Base-by-base conservation (phyloP, 2,329 filamentous ascomycete species). In the Neofusicoccum cordaticola region DNA sequence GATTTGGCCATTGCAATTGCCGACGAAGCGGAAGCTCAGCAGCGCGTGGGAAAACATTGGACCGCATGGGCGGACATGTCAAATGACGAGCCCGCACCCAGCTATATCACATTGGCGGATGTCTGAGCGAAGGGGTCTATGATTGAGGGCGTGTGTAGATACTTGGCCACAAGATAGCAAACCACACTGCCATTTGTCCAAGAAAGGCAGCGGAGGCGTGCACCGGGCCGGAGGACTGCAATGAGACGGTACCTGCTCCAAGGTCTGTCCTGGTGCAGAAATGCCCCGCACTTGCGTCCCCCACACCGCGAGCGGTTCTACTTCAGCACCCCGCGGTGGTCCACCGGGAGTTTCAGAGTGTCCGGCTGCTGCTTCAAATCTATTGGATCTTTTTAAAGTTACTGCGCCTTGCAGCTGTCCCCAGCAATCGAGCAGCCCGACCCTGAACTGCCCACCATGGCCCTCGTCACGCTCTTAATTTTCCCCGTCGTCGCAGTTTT, bases 1-100 rank as follows among this genome's bases (percentile, higher is more conserved):
- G 73, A 76, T 70, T 70, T 76, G 71, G 73, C 72, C 41, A 69
- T 74, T 67, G 74, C 73, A 15, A 74, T 76, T 68, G 74, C 71
- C 47, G 73, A 76, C 71, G 73, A 76, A 66, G 69, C 72, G 5
- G 73, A 74, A 66, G 45, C 57, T 31, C 66, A 69, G 68, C 71
- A 68, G 50, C 66, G 72, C 66, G 67, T 73, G 2, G 56, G 69
- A 35, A 75, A 70, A 65, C 74, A 75, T 68, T 76, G 73, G 74
- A 72, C 70, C 67, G 72, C 72, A 7, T 68, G 61, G 66, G 73
- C 69, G 0, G 72, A 75, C 66, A 69, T 75, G 2, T 67, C 57
- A 27, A 70, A 73, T 35, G 74, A 76, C 69, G 63, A 68, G 37
- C 71, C 72, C 1, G 70, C 64, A 39, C 63, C 68, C 27, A 67